These are phyloP conservation scores for Obelidium mucronatum DNA, from an alignment of 192 early-diverging fungal species.

Conservation along the genomic window DNA sequence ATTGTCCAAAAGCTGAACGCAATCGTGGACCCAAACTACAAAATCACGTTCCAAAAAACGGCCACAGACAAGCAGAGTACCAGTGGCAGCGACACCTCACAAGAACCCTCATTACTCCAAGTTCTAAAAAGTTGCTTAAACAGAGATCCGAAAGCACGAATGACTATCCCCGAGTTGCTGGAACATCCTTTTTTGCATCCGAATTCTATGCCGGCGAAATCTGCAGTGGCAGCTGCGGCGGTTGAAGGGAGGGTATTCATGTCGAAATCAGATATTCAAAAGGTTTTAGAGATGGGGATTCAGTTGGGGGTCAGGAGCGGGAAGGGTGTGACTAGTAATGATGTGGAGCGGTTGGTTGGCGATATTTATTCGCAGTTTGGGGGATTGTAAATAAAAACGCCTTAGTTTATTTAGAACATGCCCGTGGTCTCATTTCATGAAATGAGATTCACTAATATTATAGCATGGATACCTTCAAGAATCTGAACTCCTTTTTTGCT, in stretches of 20 bases:
- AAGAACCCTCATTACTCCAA: slow-evolving; percentile 48
- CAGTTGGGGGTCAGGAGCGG: neutral
- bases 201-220: no score
- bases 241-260: neutral
- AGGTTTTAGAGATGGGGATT: slow-evolving; percentile 1
- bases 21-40: slow-evolving; percentile 74
- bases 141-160: slow-evolving; percentile 59
- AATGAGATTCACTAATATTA: no score
- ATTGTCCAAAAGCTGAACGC: slow-evolving; percentile 70
- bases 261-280: neutral
- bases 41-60: slow-evolving; percentile 69
- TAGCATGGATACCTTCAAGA: no score
- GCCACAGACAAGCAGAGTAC: no score
- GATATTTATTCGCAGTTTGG: neutral
- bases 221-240: neutral
- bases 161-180: slow-evolving; percentile 32
- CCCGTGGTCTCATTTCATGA: no score
- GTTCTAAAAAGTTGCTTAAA: slow-evolving; percentile 77
- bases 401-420: no score
- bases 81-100: no score
- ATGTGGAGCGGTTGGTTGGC: neutral
- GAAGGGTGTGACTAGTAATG: neutral
- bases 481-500: no score
- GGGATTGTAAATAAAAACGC: no score
- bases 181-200: slow-evolving; percentile 62